phyloP scores from a whole-genome alignment of 768 basidiomycete genomes.

The Serendipita sp. region DNA sequence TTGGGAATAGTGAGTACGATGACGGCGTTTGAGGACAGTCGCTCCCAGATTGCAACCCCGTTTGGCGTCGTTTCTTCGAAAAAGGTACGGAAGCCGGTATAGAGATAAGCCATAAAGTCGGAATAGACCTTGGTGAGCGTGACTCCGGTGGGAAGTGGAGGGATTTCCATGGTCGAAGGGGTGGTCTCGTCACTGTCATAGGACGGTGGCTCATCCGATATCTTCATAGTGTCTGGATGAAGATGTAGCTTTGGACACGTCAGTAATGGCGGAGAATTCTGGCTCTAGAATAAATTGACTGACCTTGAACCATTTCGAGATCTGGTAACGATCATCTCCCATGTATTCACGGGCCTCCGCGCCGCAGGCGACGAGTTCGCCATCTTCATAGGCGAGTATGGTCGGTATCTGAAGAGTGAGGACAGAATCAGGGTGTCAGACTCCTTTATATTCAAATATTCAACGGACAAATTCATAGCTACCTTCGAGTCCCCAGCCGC shows the following conservation, averaged over 20 bases:
- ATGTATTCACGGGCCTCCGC: conserved; percentile 5
- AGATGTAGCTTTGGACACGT: neutral
- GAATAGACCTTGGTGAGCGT: conserved; percentile 2
- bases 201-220: neutral
- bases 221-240: conserved; percentile 5
- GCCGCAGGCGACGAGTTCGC: neutral
- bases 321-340: neutral
- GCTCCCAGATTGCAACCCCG: neutral
- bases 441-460: too few species aligned
- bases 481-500: conserved; percentile 2
- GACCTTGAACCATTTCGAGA: conserved; percentile 8
- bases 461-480: neutral
- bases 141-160: conserved; percentile 3
- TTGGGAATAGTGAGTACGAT: neutral
- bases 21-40: neutral
- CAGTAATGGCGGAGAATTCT: neutral
- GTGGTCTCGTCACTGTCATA: neutral
- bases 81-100: neutral
- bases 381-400: neutral
- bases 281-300: neutral
- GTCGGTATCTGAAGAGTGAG: neutral
- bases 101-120: conserved; percentile 5
- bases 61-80: neutral
- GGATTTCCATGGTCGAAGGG: conserved; percentile 4
- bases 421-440: neutral